Evolutionary conservation across 129 eudicot genomes (phyloP).

Genomic region (Oenanthe sinensis): DNA sequence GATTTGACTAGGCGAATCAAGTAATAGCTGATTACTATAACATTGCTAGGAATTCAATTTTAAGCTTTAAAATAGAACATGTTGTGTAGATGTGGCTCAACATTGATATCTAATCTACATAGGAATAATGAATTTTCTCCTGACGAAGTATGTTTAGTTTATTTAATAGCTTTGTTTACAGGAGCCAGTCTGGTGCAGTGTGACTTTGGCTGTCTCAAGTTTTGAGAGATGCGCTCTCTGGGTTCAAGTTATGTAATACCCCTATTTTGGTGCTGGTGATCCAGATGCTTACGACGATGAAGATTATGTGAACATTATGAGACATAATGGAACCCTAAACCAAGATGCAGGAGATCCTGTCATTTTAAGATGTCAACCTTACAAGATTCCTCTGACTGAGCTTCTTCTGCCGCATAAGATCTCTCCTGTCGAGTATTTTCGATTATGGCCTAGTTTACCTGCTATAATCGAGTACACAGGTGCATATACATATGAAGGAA

Average conservation of each 20-base stretch:
- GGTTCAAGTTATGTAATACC: slow-evolving; percentile 94
- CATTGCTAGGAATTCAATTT: neutral
- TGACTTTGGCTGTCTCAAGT: slow-evolving; percentile 80
- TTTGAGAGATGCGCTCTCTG: slow-evolving; percentile 93
- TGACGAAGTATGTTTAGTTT: neutral
- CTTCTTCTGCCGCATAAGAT: slow-evolving; percentile 92
- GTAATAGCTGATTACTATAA: neutral
- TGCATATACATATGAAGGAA: slow-evolving; percentile 88
- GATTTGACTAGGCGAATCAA: neutral
- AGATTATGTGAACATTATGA: slow-evolving; percentile 62
- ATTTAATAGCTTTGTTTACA: slow-evolving; percentile 20
- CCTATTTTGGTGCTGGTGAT: slow-evolving; percentile 55
- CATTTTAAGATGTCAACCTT: slow-evolving; percentile 90
- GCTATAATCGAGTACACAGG: slow-evolving; percentile 98
- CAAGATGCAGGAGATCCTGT: slow-evolving; percentile 82
- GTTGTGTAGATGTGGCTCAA: neutral
- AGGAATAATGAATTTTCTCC: neutral
- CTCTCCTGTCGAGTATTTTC: slow-evolving; percentile 94
- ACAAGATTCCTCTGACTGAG: slow-evolving; percentile 92
- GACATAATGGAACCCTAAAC: slow-evolving; percentile 55
- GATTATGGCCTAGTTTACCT: slow-evolving; percentile 99
- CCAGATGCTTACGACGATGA: slow-evolving; percentile 52
- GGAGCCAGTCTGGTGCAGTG: slow-evolving; percentile 81
- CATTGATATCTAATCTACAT: neutral
- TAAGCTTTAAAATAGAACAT: neutral